Evolutionary conservation across 2,329 filamentous ascomycete genomes (phyloP), one percentile per base, ranked within the genome.

Genomic region (Phyllosticta citrichinensis): DNA sequence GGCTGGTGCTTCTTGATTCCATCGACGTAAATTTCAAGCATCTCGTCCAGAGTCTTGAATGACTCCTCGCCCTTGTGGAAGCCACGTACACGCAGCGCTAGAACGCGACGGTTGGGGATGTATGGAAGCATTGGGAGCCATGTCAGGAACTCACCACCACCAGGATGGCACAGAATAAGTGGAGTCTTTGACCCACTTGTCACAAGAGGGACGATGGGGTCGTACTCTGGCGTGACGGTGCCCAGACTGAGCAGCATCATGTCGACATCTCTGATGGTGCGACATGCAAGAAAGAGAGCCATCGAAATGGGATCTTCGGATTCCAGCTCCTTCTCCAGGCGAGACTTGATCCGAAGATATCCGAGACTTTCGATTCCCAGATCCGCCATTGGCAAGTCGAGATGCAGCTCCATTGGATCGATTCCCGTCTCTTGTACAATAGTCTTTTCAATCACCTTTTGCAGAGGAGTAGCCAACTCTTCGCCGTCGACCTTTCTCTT

Each of bases 121-220:
- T 62, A 55, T 20, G 51, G 56, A 2, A 62, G 35, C 60, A 62
- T 19, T 11, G 30, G 30, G 1, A 62, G 24, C 60, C 60, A 62
- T 8, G 60, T 62, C 60, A 62, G n/a, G 33, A 62, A 62, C 24
- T 62, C 60, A 11, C 60, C 60, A 2, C 60, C 60, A 24, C 60
- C 60, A 6, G 60, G 60, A 35, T 57, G 60, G 17, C 60, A 62
- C n/a, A 62, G 30, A 19, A 62, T 62, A 12, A 62, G 22, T n/a
- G 60, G 60, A 20, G 30, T 55, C 51, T 62, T 62, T 2, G 60
- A 62, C 1, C 60, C 60, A 4, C 50, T 33, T 5, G 55, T 14
- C 2, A 62, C 60, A 25, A 62, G 60, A 5, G 60, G 60, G 2
- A 62, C 60, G 12, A 62, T 58, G 9, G 60, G 60, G 24, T 62